Percentiles rank a stretch among this genome's conserved stretches.
Conservation (phyloP, 2,329 filamentous ascomycete genomes). For the Pseudocercospora vitis region DNA sequence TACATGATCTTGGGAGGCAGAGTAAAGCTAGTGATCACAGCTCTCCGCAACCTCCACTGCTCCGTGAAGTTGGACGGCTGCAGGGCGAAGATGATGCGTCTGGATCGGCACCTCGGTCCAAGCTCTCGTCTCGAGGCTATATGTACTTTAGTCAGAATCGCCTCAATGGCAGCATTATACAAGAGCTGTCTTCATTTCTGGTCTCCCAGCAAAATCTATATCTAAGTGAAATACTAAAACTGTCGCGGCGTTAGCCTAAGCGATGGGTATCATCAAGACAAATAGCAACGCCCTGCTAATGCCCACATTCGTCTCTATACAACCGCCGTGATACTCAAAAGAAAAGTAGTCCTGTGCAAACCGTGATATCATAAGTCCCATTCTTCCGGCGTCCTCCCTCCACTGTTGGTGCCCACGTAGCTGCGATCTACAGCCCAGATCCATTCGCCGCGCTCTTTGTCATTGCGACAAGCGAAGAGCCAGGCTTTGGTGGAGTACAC, state of each 20-base stretch:
- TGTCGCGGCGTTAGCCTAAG: neutral
- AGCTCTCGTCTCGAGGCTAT: neutral
- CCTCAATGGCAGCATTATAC: neutral
- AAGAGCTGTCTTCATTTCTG: neutral
- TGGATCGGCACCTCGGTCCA: neutral
- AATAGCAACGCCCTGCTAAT: conserved; percentile 5
- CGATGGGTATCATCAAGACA: conserved; percentile 12
- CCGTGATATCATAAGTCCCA: conserved; percentile 14
- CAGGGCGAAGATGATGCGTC: neutral
- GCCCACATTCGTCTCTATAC: conserved; percentile 6
- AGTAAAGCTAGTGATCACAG: neutral
- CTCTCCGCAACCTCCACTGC: neutral
- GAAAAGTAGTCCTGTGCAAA: neutral
- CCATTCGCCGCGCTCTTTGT: conserved; percentile 95
- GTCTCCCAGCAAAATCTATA: neutral
- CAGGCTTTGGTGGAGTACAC: conserved; percentile 95
- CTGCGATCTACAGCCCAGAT: conserved; percentile 88
- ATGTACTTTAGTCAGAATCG: no score
- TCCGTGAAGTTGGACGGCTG: neutral
- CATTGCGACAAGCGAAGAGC: conserved; percentile 85
- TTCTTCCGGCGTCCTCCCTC: conserved; percentile 27
- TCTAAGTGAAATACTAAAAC: conserved; percentile 1
- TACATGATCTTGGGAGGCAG: neutral
- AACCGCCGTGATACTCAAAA: neutral
- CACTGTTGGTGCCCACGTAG: conserved; percentile 49